phyloP scores from a whole-genome alignment of 805 yeast species.

The Saccharomyces kudriavzevii region DNA sequence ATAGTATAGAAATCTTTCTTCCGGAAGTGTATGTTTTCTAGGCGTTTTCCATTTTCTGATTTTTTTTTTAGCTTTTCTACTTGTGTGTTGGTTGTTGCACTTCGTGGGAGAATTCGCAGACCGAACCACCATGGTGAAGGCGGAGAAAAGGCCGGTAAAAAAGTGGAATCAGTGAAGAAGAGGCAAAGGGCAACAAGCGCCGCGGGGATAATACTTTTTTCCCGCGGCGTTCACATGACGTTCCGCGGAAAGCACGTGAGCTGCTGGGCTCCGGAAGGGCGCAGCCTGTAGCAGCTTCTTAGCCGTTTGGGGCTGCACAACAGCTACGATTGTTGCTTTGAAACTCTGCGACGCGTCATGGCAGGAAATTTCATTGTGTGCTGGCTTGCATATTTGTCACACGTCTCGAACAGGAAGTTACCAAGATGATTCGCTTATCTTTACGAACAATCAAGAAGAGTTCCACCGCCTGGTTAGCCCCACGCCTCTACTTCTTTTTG shows the following conservation, averaged over 20 bases:
- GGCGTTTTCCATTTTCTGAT: neutral
- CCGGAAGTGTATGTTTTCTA: neutral
- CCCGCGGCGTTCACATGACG: neutral
- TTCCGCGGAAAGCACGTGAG: neutral
- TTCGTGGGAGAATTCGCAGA: neutral
- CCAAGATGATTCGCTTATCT: neutral
- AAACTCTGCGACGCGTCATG: neutral
- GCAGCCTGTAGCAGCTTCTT: neutral
- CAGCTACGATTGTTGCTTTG: too few relatives aligned
- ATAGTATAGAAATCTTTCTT: neutral
- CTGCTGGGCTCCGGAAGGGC: neutral
- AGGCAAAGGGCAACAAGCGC: neutral
- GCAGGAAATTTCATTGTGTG: neutral
- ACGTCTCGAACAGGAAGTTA: neutral
- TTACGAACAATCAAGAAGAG: neutral
- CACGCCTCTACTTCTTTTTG: neutral
- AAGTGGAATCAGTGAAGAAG: conserved; percentile 22
- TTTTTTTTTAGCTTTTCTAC: neutral
- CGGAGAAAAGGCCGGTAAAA: conserved; percentile 3
- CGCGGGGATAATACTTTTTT: neutral
- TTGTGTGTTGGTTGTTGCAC: neutral
- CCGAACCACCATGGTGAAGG: neutral
- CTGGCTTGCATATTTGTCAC: neutral
- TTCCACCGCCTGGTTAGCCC: neutral
- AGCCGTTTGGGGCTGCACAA: neutral